Percentiles rank a stretch among this genome's conserved stretches.
Evolutionary conservation across 192 early-diverging fungal species (phyloP).

Genomic region (Entophlyctis luteolus): DNA sequence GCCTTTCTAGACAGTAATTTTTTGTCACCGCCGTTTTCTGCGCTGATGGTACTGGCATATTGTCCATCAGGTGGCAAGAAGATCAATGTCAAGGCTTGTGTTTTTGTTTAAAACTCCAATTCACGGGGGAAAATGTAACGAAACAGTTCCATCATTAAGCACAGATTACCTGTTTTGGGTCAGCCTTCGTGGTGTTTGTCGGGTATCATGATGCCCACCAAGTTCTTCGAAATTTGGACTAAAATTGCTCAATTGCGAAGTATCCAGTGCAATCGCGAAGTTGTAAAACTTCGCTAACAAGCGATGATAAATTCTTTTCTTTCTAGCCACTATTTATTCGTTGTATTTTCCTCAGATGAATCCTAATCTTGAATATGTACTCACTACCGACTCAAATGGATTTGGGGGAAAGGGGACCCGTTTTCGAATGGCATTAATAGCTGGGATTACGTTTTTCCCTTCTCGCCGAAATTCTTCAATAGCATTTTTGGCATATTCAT

Average conservation of each 20-base stretch:
- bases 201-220: slow-evolving; percentile 23
- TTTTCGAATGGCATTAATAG: neutral
- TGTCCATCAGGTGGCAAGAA: slow-evolving; percentile 50
- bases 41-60: too few species aligned
- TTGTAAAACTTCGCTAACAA: too few species aligned
- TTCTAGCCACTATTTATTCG: neutral
- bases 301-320: neutral
- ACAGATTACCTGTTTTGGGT: neutral
- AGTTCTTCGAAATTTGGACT: slow-evolving; percentile 27
- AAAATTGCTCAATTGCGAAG: slow-evolving; percentile 26
- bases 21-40: too few species aligned
- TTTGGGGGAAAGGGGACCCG: slow-evolving; percentile 5
- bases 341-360: neutral
- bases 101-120: slow-evolving; percentile 23
- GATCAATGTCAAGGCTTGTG: slow-evolving; percentile 52
- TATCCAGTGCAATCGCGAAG: slow-evolving; percentile 13
- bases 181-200: neutral
- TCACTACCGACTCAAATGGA: slow-evolving; percentile 1
- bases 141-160: slow-evolving; percentile 64
- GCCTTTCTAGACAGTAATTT: too few species aligned
- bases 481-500: neutral
- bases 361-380: slow-evolving; percentile 2
- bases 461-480: slow-evolving; percentile 5
- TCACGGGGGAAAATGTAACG: slow-evolving; percentile 66
- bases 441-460: slow-evolving; percentile 8